Evolutionary conservation across 441 rosid genomes (phyloP).

Genomic region (Adansonia grandidieri): DNA sequence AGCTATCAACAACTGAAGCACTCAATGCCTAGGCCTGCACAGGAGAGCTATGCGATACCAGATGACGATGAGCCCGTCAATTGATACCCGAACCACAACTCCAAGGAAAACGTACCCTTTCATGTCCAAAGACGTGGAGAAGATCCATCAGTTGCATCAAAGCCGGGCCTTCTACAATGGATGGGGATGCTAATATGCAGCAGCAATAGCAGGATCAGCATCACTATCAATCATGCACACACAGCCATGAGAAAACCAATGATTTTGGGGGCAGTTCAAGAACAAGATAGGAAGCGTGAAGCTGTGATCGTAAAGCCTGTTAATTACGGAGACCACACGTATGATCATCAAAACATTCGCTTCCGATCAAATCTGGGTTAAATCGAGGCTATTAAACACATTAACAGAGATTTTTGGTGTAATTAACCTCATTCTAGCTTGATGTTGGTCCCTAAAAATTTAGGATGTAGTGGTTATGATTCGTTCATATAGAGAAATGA

Average conservation of each 20-base stretch:
- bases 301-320: conserved; percentile 54
- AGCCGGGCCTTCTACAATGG: conserved; percentile 72
- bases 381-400: conserved; percentile 50
- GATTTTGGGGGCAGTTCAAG: conserved; percentile 94
- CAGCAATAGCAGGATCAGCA: conserved; percentile 46
- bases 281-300: conserved; percentile 50
- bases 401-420: background rate
- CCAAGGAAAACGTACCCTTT: conserved; percentile 85
- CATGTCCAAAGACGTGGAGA: conserved; percentile 93
- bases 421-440: too few species aligned
- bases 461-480: too few species aligned
- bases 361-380: conserved; percentile 49
- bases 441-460: too few species aligned
- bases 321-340: conserved; percentile 50
- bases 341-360: conserved; percentile 54
- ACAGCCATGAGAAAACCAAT: conserved; percentile 68
- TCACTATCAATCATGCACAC: conserved; percentile 67
- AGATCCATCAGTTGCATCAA: conserved; percentile 82
- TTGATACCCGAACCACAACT: conserved; percentile 78
- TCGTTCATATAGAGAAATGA: conserved; percentile 25
- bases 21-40: conserved; percentile 71
- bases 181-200: conserved; percentile 63
- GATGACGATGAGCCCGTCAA: conserved; percentile 89
- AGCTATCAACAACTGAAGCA: conserved; percentile 42
- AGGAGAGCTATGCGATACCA: conserved; percentile 87